A percentile compares a stretch with the other conserved stretches of the same genome.
These are phyloP conservation scores for Aspergillus panamensis DNA, from an alignment of 495 filamentous ascomycete species.

Conservation along the genomic window DNA sequence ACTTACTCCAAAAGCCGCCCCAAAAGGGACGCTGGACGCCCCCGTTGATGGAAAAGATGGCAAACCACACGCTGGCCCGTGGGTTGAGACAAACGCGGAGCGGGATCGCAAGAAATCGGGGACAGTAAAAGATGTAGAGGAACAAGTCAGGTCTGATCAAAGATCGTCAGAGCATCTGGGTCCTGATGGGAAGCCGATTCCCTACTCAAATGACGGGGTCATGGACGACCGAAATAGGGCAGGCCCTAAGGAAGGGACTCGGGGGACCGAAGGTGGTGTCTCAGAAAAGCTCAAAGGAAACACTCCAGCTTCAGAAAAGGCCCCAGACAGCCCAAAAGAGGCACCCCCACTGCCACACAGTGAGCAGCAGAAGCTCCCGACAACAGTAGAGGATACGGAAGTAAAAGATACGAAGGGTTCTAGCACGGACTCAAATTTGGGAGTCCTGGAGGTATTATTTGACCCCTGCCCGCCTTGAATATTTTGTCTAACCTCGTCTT, in stretches of 20 bases:
- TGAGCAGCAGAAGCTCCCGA: constrained; percentile 58
- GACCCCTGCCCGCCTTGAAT: constrained; percentile 4
- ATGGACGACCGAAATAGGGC: constrained; percentile 80
- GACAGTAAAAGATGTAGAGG: constrained; percentile 22
- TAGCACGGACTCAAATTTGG: constrained; percentile 41
- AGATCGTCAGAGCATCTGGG: constrained; percentile 37
- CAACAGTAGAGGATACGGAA: constrained; percentile 39
- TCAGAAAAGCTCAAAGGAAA: constrained; percentile 75
- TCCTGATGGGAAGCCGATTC: constrained; percentile 66
- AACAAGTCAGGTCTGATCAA: constrained; percentile 28
- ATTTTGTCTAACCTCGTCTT: constrained; percentile 16
- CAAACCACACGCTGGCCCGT: constrained; percentile 88
- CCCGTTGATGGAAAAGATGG: constrained; percentile 96
- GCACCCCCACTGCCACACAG: constrained; percentile 76
- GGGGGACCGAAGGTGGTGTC: constrained; percentile 82
- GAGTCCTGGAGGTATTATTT: constrained; percentile 62
- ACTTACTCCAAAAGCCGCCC: constrained; percentile 22
- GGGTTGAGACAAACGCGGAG: constrained; percentile 66
- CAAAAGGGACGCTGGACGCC: constrained; percentile 73
- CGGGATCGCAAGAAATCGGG: constrained; percentile 53
- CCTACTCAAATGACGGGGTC: constrained; percentile 77
- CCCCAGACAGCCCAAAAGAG: constrained; percentile 78
- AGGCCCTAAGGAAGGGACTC: constrained; percentile 76
- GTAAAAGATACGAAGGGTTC: constrained; percentile 35
- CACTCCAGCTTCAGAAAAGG: constrained; percentile 65